These are phyloP conservation scores for Phytophthora capsici DNA, from an alignment of 352 stramenopile species.

Conservation along the genomic window DNA sequence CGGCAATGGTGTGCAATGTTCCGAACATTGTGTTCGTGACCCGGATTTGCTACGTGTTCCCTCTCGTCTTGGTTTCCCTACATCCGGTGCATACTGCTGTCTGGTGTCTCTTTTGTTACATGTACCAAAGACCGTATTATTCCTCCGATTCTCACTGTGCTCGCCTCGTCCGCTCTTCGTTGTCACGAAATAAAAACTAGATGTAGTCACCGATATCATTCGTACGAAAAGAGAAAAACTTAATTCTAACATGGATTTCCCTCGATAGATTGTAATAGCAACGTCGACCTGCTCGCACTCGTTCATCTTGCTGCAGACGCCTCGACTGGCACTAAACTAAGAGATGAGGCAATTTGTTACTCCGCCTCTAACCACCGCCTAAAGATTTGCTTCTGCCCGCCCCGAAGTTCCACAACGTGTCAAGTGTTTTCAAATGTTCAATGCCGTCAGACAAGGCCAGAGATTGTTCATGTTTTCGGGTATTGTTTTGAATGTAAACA, in stretches of 20 bases:
- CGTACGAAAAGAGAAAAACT: slow-evolving; percentile 5
- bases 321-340: slow-evolving; percentile 2
- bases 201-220: not conserved
- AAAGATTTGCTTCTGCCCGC: not conserved
- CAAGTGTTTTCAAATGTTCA: slow-evolving; percentile 5
- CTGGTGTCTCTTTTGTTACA: slow-evolving; percentile 16
- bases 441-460: slow-evolving; percentile 8
- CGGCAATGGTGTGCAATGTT: slow-evolving; percentile 10
- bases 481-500: slow-evolving; percentile 15
- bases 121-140: slow-evolving; percentile 3
- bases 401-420: not conserved
- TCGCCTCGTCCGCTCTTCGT: slow-evolving; percentile 6
- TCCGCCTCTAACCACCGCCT: slow-evolving; percentile 2
- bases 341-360: not conserved
- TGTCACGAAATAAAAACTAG: slow-evolving; percentile 9
- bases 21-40: too few relatives aligned
- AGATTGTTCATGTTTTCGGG: slow-evolving; percentile 19
- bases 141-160: not conserved
- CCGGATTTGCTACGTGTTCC: slow-evolving; percentile 12
- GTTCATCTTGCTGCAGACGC: not conserved
- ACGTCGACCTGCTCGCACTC: too few relatives aligned
- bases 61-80: slow-evolving; percentile 4
- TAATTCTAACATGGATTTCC: not conserved
- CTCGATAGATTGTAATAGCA: not conserved
- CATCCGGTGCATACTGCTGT: not conserved